Conservation (phyloP, 805 yeast species). For the Cyberlindnera mrakii region DNA sequence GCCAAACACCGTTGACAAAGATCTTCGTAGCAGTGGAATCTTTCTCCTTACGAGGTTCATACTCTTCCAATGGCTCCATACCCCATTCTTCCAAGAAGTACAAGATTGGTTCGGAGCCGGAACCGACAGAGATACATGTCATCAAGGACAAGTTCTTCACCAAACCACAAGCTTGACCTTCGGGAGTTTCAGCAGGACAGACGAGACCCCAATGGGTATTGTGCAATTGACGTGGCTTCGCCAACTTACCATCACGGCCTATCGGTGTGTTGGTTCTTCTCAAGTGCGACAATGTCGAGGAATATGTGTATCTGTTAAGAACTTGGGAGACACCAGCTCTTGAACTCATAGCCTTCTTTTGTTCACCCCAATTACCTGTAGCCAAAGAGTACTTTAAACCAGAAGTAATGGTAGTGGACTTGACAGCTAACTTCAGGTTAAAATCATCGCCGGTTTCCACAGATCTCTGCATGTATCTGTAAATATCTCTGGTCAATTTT, state of each 20-base stretch:
- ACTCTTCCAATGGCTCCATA: constrained; percentile 95
- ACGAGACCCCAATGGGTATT: constrained; percentile 99
- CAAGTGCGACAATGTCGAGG: constrained; percentile 97
- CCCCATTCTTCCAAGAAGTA: constrained; percentile 98
- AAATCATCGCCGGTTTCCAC: constrained; percentile 97
- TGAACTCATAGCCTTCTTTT: constrained; percentile 97
- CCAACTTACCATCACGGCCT: constrained; percentile 98
- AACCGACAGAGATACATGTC: constrained; percentile 97
- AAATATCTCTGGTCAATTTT: constrained; percentile 92
- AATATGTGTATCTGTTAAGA: constrained; percentile 93
- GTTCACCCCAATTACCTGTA: constrained; percentile 99
- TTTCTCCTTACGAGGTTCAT: constrained; percentile 85
- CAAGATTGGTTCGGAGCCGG: constrained; percentile 91
- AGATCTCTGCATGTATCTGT: constrained; percentile 97
- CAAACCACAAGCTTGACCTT: constrained; percentile 99
- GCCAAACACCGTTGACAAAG: constrained; percentile 99
- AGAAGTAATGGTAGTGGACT: constrained; percentile 93
- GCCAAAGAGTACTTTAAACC: constrained; percentile 97
- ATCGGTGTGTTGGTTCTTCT: constrained; percentile 99
- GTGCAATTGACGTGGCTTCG: constrained; percentile 98
- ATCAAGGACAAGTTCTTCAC: constrained; percentile 93
- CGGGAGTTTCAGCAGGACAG: constrained; percentile 99
- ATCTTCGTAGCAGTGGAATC: constrained; percentile 92
- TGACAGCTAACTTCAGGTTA: constrained; percentile 92
- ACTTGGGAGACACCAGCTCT: constrained; percentile 99